These are phyloP conservation scores for Colletotrichum coccodes DNA, from an alignment of 2,329 filamentous ascomycete genomes.

Conservation along the genomic window DNA sequence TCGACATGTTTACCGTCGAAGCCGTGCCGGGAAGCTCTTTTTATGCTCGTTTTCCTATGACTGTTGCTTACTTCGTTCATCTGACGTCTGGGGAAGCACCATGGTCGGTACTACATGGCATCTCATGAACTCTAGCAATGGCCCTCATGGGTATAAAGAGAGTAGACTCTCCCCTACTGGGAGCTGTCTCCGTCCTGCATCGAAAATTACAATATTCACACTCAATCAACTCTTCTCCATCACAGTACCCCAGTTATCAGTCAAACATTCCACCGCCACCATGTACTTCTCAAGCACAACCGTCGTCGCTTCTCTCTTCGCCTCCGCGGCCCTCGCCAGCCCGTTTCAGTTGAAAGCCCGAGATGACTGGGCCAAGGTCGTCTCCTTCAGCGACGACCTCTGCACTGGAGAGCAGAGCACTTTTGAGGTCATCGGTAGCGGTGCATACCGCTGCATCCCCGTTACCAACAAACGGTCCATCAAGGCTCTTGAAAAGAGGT, in stretches of 20 bases:
- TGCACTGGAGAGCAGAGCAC: background rate
- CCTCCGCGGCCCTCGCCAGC: background rate
- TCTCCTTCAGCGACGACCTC: slow-evolving; percentile 10
- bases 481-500: slow-evolving; percentile 12
- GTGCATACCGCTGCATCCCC: slow-evolving; percentile 2
- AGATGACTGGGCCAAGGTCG: slow-evolving; percentile 11
- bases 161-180: fast-evolving
- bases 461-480: slow-evolving; percentile 2
- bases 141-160: background rate
- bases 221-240: background rate
- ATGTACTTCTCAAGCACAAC: background rate
- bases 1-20: too few relatives aligned
- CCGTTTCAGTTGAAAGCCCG: background rate
- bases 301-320: background rate
- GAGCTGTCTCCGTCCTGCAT: too few relatives aligned
- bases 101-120: too few relatives aligned
- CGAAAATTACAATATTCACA: too few relatives aligned
- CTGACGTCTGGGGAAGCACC: too few relatives aligned
- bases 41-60: too few relatives aligned
- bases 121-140: too few relatives aligned
- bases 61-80: too few relatives aligned
- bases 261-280: background rate
- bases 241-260: too few relatives aligned
- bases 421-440: slow-evolving; percentile 8
- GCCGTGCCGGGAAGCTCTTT: too few relatives aligned